Conservation (phyloP, 331 rosid species). For the Dryas integrifolia region DNA sequence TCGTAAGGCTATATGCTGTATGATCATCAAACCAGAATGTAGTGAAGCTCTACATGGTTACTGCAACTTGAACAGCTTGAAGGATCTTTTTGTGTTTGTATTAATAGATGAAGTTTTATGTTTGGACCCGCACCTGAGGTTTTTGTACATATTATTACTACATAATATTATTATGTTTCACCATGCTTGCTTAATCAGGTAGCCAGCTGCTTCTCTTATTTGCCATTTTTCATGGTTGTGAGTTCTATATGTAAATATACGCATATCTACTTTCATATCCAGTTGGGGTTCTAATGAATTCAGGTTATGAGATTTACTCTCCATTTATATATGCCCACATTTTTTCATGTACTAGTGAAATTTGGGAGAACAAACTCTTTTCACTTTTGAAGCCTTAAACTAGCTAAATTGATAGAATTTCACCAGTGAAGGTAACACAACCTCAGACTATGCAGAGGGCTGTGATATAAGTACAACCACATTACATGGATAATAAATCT, state of each 20-base stretch:
- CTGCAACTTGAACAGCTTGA: slow-evolving; percentile 14
- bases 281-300: neutral
- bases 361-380: neutral
- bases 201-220: neutral
- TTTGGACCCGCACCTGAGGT: neutral
- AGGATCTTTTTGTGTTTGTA: neutral
- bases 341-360: neutral
- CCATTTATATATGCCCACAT: neutral
- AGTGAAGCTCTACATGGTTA: slow-evolving; percentile 18
- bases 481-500: no score
- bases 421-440: no score
- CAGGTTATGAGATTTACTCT: neutral
- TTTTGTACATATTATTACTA: slow-evolving; percentile 13
- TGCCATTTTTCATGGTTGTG: neutral
- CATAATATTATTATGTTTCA: neutral
- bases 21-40: slow-evolving; percentile 37
- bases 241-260: neutral
- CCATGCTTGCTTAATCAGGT: neutral
- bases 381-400: neutral
- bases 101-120: slow-evolving; percentile 7
- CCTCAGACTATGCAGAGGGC: no score
- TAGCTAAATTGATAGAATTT: neutral
- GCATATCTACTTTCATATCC: neutral
- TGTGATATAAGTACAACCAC: no score
- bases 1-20: slow-evolving; percentile 71